Evolutionary conservation across 2,329 filamentous ascomycete genomes (phyloP).

Genomic region (Pseudogymnoascus sp.): DNA sequence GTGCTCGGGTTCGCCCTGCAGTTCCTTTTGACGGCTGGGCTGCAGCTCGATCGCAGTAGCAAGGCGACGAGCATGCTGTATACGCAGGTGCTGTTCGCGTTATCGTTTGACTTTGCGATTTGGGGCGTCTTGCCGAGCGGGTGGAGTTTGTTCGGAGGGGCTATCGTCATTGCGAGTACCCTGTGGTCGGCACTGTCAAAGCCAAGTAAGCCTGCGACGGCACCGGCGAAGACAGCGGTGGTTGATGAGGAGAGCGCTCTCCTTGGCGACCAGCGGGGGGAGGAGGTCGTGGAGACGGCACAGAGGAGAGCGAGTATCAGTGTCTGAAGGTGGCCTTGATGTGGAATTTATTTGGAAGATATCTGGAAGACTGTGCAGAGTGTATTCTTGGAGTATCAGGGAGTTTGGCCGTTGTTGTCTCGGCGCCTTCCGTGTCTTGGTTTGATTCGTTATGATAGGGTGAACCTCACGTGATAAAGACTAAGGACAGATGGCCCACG

Average conservation of each 20-base stretch:
- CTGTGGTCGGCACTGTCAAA: conserved; percentile 25
- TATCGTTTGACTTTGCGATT: conserved; percentile 24
- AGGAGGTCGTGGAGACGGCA: conserved; percentile 14
- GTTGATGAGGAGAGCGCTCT: conserved; percentile 25
- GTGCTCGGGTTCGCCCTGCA: conserved; percentile 74
- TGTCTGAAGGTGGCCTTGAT: conserved; percentile 1
- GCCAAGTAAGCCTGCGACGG: neutral
- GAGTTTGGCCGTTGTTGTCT: neutral
- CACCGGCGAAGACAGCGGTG: neutral
- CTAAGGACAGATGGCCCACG: neutral
- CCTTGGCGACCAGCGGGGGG: conserved; percentile 14
- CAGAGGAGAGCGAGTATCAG: conserved; percentile 16
- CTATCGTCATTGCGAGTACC: conserved; percentile 24
- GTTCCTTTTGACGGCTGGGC: conserved; percentile 72
- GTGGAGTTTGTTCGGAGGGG: conserved; percentile 24
- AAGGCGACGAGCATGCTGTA: conserved; percentile 56
- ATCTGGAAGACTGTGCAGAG: neutral
- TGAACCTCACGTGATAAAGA: neutral
- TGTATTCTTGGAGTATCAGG: neutral
- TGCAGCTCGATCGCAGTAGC: conserved; percentile 37
- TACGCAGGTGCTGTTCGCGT: conserved; percentile 60
- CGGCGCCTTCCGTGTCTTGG: neutral
- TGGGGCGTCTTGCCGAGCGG: conserved; percentile 24
- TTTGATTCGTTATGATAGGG: neutral
- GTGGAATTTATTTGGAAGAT: neutral